Evolutionary conservation across 257 asterid species (phyloP).

Genomic region (Solanum neorickii): DNA sequence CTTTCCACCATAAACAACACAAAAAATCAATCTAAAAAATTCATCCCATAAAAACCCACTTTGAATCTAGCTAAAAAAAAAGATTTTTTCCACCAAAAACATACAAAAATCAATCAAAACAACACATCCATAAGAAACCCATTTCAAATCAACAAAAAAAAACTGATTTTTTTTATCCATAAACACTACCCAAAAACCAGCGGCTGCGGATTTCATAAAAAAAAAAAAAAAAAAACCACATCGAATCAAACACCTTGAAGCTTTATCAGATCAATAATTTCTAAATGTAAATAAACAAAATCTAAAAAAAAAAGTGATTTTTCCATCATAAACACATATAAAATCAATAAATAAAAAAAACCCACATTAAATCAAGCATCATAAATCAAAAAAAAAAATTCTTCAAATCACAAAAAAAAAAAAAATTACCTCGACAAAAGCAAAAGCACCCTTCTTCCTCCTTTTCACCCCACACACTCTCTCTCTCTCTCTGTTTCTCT

Average conservation of each 20-base stretch:
- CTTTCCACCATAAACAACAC: neutral
- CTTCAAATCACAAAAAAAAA: neutral
- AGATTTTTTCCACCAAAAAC: no score
- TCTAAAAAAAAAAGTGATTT: neutral
- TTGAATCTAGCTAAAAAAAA: no score
- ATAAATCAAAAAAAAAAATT: neutral
- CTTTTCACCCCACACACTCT: neutral
- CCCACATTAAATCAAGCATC: neutral
- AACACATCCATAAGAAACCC: neutral
- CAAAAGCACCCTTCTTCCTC: neutral
- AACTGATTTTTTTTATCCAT: neutral
- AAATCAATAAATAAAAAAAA: neutral
- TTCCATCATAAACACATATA: neutral
- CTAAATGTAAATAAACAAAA: neutral
- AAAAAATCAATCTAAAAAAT: neutral
- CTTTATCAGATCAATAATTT: neutral
- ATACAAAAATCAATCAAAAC: neutral
- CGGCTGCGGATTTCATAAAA: neutral
- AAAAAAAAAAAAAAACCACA: neutral
- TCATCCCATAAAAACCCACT: no score
- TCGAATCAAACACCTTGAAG: neutral
- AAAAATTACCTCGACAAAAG: neutral
- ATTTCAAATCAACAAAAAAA: neutral
- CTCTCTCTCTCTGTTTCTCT: neutral
- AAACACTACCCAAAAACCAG: neutral